Percentiles rank a stretch among this genome's conserved stretches.
These are phyloP conservation scores for Diaporthe capsici DNA, from an alignment of 2,329 filamentous ascomycete genomes.

Conservation along the genomic window DNA sequence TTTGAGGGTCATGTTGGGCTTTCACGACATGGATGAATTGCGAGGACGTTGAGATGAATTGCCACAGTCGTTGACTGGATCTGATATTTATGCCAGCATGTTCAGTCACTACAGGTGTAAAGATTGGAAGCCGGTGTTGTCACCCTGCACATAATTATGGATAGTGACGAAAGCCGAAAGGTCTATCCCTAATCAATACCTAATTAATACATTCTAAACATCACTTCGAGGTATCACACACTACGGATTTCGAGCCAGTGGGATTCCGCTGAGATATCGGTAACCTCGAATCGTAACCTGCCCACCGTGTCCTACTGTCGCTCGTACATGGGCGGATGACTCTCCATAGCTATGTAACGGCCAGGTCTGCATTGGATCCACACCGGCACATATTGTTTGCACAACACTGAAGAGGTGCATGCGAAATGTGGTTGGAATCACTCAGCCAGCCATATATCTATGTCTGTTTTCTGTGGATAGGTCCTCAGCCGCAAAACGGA, in stretches of 20 bases:
- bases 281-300: not conserved
- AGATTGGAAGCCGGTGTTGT: not conserved
- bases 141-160: constrained; percentile 9
- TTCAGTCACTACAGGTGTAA: constrained; percentile 19
- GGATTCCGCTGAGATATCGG: too few relatives aligned
- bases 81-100: not conserved
- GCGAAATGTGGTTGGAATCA: not conserved
- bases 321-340: too few relatives aligned
- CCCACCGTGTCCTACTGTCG: not conserved
- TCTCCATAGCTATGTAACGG: too few relatives aligned
- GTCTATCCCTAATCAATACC: not conserved
- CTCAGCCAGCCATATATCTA: not conserved
- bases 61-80: too few relatives aligned
- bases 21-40: not conserved
- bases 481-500: too few relatives aligned
- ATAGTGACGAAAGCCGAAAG: not conserved
- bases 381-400: too few relatives aligned
- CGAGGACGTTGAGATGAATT: not conserved
- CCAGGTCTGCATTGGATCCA: too few relatives aligned
- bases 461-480: too few relatives aligned
- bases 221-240: not conserved
- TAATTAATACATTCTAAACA: not conserved
- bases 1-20: not conserved
- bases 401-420: too few relatives aligned
- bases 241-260: not conserved